Conservation (phyloP, 192 early-diverging fungal genomes). For the Backusella macrospora region DNA sequence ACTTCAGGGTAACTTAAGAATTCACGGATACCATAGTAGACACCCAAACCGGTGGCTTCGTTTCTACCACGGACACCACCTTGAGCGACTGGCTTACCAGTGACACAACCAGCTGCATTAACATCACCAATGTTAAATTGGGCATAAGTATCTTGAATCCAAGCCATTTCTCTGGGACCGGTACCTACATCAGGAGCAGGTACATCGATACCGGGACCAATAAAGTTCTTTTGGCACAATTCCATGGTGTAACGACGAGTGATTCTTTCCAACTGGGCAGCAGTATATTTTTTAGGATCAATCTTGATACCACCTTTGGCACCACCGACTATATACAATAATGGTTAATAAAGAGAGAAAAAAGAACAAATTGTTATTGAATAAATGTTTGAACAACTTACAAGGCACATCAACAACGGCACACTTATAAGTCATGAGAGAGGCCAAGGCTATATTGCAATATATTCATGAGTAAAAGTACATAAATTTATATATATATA, state of each 20-base stretch:
- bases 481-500: not conserved
- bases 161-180: conserved; percentile 80
- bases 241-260: conserved; percentile 83
- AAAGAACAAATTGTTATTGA: not conserved
- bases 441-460: conserved; percentile 61
- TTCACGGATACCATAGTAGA: conserved; percentile 81
- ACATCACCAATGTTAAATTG: conserved; percentile 83
- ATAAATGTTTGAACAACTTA: conserved; percentile 42
- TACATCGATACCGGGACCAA: conserved; percentile 79
- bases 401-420: conserved; percentile 86
- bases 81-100: conserved; percentile 77
- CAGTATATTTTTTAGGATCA: conserved; percentile 76
- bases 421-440: conserved; percentile 87
- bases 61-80: conserved; percentile 84
- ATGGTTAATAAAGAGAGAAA: not conserved
- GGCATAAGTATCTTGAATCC: conserved; percentile 86
- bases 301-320: conserved; percentile 87
- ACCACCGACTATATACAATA: conserved; percentile 45
- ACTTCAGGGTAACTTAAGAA: conserved; percentile 81
- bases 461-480: not conserved
- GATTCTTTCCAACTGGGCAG: conserved; percentile 74
- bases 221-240: conserved; percentile 85
- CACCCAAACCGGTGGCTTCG: conserved; percentile 82
- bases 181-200: conserved; percentile 87
- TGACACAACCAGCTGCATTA: conserved; percentile 80